Evolutionary conservation across 257 asterid genomes (phyloP).

Genomic region (Forsythia suspensa): DNA sequence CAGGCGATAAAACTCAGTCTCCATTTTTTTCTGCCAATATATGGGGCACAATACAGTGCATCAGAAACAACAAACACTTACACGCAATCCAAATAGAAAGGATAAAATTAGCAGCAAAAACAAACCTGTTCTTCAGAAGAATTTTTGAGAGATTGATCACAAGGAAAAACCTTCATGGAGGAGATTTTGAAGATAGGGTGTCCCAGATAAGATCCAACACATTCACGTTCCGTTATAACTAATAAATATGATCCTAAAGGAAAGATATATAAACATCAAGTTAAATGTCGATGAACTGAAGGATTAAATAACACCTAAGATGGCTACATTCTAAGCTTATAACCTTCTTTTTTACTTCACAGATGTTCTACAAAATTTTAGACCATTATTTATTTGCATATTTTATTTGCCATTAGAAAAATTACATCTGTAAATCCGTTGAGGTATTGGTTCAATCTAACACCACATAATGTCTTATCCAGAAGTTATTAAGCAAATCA

Average conservation of each 20-base stretch:
- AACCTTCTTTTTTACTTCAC: not conserved
- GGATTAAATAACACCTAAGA: not conserved
- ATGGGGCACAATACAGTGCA: conserved; percentile 24
- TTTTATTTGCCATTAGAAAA: not conserved
- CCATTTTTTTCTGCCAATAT: conserved; percentile 70
- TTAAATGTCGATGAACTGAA: not conserved
- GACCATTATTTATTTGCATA: not conserved
- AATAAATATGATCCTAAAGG: conserved; percentile 73
- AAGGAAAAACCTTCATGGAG: conserved; percentile 77
- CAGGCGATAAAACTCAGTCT: conserved; percentile 67
- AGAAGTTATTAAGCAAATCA: not conserved
- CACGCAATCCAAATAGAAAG: conserved; percentile 16
- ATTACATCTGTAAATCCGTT: not conserved
- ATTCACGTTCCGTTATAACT: conserved; percentile 76
- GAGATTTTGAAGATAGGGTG: conserved; percentile 76
- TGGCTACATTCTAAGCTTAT: not conserved
- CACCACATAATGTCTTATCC: not conserved
- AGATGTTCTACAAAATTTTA: not conserved
- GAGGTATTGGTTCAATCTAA: not conserved
- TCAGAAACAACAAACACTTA: conserved; percentile 17
- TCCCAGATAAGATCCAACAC: conserved; percentile 74
- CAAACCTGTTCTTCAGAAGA: conserved; percentile 76
- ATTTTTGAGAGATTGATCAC: conserved; percentile 69
- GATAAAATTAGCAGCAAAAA: conserved; percentile 21
- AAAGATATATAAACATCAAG: conserved; percentile 21